phyloP scores from a whole-genome alignment of 73 alveolate species.

The Durusdinium trenchii region DNA sequence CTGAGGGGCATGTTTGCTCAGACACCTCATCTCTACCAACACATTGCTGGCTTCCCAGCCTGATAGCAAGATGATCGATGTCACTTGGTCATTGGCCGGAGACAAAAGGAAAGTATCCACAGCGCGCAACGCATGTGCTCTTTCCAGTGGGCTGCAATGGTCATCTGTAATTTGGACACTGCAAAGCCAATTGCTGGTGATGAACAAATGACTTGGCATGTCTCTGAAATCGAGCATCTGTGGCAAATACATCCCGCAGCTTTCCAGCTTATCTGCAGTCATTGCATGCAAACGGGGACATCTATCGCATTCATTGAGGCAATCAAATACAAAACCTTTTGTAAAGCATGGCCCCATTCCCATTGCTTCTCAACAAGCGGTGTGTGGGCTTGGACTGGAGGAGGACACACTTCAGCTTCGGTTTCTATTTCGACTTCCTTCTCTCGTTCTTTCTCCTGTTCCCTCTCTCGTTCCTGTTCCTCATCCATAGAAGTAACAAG shows the following conservation, averaged over 20 bases:
- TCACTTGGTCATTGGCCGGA: too few species aligned
- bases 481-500: slow-evolving; percentile 58
- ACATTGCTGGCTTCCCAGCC: slow-evolving; percentile 52
- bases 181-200: not conserved
- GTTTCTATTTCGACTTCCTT: slow-evolving; percentile 29
- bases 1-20: not conserved
- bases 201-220: not conserved
- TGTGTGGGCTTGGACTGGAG: slow-evolving; percentile 30
- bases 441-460: slow-evolving; percentile 44
- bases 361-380: not conserved
- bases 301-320: not conserved
- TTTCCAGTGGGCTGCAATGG: slow-evolving; percentile 18
- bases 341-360: slow-evolving; percentile 47
- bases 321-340: not conserved
- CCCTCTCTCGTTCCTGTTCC: slow-evolving; percentile 72
- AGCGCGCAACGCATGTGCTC: slow-evolving; percentile 17
- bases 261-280: slow-evolving; percentile 45
- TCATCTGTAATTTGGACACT: slow-evolving; percentile 20
- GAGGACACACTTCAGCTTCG: slow-evolving; percentile 27
- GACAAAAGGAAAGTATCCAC: not conserved
- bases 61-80: slow-evolving; percentile 51
- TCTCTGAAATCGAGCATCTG: slow-evolving; percentile 35
- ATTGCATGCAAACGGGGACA: not conserved
- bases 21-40: slow-evolving; percentile 34
- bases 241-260: slow-evolving; percentile 1